These are phyloP conservation scores for Dendrobium catenatum DNA, from an alignment of 106 monocot genomes.

Conservation along the genomic window DNA sequence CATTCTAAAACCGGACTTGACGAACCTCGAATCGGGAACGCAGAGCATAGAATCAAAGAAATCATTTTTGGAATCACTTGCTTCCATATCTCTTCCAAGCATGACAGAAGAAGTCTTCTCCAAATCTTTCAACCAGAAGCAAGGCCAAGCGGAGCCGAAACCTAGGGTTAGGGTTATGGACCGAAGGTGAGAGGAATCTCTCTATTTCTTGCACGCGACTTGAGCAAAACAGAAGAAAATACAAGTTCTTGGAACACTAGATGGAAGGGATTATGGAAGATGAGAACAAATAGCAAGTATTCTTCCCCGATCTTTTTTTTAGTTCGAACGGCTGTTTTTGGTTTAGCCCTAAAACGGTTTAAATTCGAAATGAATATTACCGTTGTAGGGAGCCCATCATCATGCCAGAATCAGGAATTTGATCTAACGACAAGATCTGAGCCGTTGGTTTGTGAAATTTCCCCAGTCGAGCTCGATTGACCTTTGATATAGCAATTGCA, in stretches of 20 bases:
- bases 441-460: neutral
- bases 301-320: neutral
- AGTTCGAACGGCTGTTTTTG: neutral
- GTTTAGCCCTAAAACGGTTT: neutral
- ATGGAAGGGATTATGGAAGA: neutral
- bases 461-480: too few relatives aligned
- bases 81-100: conserved; percentile 1
- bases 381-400: neutral
- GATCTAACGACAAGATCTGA: neutral
- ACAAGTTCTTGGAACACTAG: neutral
- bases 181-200: neutral
- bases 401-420: neutral
- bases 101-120: conserved; percentile 6
- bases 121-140: conserved; percentile 10
- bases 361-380: conserved; percentile 9
- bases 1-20: conserved; percentile 38
- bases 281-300: neutral
- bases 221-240: conserved; percentile 1
- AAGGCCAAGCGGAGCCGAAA: conserved; percentile 4
- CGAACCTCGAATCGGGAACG: conserved; percentile 39
- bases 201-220: neutral
- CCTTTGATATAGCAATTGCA: too few relatives aligned
- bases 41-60: conserved; percentile 59
- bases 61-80: conserved; percentile 15
- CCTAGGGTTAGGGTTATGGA: conserved; percentile 23